phyloP scores from a whole-genome alignment of 768 basidiomycete species.

The Suillus fuscotomentosus region DNA sequence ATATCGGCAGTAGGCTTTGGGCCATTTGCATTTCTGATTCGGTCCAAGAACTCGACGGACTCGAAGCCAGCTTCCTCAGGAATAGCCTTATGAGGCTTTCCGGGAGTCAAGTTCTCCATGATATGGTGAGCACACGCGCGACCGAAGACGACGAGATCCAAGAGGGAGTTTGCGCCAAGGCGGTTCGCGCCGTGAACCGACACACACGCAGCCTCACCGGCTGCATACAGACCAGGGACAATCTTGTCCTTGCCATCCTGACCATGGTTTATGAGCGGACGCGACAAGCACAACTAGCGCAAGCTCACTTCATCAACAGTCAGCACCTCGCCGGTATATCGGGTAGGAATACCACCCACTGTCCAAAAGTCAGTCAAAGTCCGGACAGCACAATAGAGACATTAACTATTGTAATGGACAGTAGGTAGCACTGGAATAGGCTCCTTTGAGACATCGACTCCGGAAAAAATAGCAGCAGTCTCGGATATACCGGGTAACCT shows the following conservation, averaged over 20 bases:
- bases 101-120: constrained; percentile 83
- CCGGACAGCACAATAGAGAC: background rate
- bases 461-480: constrained; percentile 97
- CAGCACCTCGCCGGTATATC: constrained; percentile 95
- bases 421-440: constrained; percentile 98
- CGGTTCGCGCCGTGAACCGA: constrained; percentile 99
- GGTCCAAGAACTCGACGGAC: constrained; percentile 85
- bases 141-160: constrained; percentile 99
- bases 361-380: constrained; percentile 9
- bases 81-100: constrained; percentile 87
- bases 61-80: constrained; percentile 82
- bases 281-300: constrained; percentile 4
- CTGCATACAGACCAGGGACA: constrained; percentile 96
- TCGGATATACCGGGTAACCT: constrained; percentile 99
- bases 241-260: constrained; percentile 86
- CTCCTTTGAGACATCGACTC: constrained; percentile 99
- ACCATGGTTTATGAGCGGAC: background rate
- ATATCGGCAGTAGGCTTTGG: constrained; percentile 86
- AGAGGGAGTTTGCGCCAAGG: constrained; percentile 96
- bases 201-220: constrained; percentile 97
- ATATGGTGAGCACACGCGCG: constrained; percentile 98
- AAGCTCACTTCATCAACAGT: constrained; percentile 64
- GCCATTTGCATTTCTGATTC: constrained; percentile 80
- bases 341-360: constrained; percentile 99
- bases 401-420: constrained; percentile 97